Evolutionary conservation across 78 protist genomes (phyloP).

Genomic region (Dictyostelium capitatum): DNA sequence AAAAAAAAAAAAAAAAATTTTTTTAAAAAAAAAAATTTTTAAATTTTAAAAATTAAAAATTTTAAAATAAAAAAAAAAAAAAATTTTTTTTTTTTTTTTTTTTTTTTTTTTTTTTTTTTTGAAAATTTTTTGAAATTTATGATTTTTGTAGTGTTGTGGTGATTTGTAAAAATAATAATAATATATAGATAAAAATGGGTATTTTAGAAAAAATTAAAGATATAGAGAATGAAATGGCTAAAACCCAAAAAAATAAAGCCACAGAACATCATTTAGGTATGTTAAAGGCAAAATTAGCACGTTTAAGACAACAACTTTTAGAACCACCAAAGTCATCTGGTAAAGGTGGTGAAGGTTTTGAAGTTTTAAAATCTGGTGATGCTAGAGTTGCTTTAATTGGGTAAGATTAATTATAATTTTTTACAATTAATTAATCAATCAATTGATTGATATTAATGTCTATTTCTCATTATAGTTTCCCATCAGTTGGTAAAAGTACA

Average conservation of each 20-base stretch:
- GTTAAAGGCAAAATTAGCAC: slow-evolving; percentile 96
- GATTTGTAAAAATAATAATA: neutral
- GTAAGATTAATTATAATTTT: too few relatives aligned
- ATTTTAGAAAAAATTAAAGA: slow-evolving; percentile 85
- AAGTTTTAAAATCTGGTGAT: slow-evolving; percentile 93
- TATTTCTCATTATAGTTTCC: slow-evolving; percentile 44
- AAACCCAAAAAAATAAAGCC: slow-evolving; percentile 99
- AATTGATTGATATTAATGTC: neutral
- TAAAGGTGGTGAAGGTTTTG: slow-evolving; percentile 91
- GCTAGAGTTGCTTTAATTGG: slow-evolving; percentile 97
- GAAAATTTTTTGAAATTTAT: too few relatives aligned
- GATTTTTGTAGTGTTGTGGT: too few relatives aligned
- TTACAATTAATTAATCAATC: neutral
- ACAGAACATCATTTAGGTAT: slow-evolving; percentile 91
- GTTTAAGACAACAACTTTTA: slow-evolving; percentile 70
- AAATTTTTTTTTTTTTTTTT: too few relatives aligned
- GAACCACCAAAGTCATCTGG: slow-evolving; percentile 82
- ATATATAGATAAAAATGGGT: slow-evolving; percentile 34
- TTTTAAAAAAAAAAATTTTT: too few relatives aligned
- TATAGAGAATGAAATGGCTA: slow-evolving; percentile 90
- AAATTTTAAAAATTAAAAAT: too few relatives aligned
- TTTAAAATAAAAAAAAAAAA: too few relatives aligned
- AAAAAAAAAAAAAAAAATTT: too few relatives aligned
- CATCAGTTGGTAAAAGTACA: slow-evolving; percentile 99
- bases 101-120: too few relatives aligned